Percentiles rank a stretch among this genome's conserved stretches.
Conservation (phyloP, 2,329 filamentous ascomycete genomes). For the Microsporum ferrugineum region DNA sequence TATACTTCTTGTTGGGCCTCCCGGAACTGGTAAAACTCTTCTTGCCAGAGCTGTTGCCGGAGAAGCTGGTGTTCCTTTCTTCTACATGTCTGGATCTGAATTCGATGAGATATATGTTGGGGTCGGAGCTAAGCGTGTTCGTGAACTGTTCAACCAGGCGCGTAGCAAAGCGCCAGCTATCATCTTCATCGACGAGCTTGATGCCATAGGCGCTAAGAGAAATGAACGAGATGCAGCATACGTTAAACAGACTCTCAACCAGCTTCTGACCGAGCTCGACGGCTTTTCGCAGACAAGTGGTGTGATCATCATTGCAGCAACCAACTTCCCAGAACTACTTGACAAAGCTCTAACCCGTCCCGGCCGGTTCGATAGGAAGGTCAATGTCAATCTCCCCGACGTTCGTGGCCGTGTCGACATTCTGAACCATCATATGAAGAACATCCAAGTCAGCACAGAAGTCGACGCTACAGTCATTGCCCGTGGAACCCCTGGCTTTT, state of each 20-base stretch:
- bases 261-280: slow-evolving; percentile 90
- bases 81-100: slow-evolving; percentile 99
- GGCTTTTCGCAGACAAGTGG: slow-evolving; percentile 91
- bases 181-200: slow-evolving; percentile 88
- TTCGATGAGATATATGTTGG: slow-evolving; percentile 98
- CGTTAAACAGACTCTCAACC: slow-evolving; percentile 93
- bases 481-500: slow-evolving; percentile 79
- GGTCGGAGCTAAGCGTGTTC: slow-evolving; percentile 89
- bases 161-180: slow-evolving; percentile 81
- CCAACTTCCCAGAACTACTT: slow-evolving; percentile 86
- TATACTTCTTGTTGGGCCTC: slow-evolving; percentile 86
- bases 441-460: slow-evolving; percentile 67
- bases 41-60: slow-evolving; percentile 90
- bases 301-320: slow-evolving; percentile 91
- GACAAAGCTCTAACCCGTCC: slow-evolving; percentile 92
- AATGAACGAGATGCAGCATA: slow-evolving; percentile 90
- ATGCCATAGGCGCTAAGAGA: slow-evolving; percentile 87
- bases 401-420: slow-evolving; percentile 89
- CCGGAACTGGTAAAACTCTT: slow-evolving; percentile 94
- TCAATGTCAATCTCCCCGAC: slow-evolving; percentile 79
- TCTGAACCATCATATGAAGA: slow-evolving; percentile 83
- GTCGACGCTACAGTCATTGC: slow-evolving; percentile 78
- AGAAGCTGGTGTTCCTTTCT: slow-evolving; percentile 95
- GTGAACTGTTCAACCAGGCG: slow-evolving; percentile 77
- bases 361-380: slow-evolving; percentile 89